Conservation (phyloP, 805 yeast genomes). For the Candida silvatica region DNA sequence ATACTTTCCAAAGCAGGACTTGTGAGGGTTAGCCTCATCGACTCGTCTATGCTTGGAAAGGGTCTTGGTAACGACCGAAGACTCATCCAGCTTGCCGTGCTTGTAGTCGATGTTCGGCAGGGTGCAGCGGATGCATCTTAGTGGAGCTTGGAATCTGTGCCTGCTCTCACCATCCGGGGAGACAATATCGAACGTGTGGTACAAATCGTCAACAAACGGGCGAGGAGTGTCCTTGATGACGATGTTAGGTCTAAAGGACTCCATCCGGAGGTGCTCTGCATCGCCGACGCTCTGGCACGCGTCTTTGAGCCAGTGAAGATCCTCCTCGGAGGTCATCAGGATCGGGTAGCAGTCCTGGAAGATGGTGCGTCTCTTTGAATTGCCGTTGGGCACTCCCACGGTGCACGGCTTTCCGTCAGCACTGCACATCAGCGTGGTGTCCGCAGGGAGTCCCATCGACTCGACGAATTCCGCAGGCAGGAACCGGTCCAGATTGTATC, state of each 20-base stretch:
- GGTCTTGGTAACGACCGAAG: conserved; percentile 13
- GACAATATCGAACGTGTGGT: conserved; percentile 16
- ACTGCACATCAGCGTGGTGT: conserved; percentile 16
- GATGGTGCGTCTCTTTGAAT: conserved; percentile 12
- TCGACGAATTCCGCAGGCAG: conserved; percentile 13
- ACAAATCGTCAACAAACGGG: conserved; percentile 22
- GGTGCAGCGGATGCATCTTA: conserved; percentile 22
- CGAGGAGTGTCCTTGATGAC: conserved; percentile 12
- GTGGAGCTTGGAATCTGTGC: conserved; percentile 14
- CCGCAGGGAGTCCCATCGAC: conserved; percentile 12
- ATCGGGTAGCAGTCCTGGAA: conserved; percentile 26
- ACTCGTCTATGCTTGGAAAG: conserved; percentile 21
- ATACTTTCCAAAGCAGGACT: conserved; percentile 21
- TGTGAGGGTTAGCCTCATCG: conserved; percentile 18
- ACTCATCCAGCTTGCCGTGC: conserved; percentile 16
- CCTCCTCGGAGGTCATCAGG: conserved; percentile 17
- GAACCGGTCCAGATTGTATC: conserved; percentile 14
- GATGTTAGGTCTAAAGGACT: conserved; percentile 21
- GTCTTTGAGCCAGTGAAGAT: conserved; percentile 8
- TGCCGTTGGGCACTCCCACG: conserved; percentile 17
- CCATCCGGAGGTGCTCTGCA: conserved; percentile 11
- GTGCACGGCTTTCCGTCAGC: conserved; percentile 19
- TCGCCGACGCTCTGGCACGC: conserved; percentile 8
- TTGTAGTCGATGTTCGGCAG: conserved; percentile 19
- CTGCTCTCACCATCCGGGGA: conserved; percentile 1